Base-by-base conservation (phyloP, 2,329 filamentous ascomycete species). In the Curvularia sp. region DNA sequence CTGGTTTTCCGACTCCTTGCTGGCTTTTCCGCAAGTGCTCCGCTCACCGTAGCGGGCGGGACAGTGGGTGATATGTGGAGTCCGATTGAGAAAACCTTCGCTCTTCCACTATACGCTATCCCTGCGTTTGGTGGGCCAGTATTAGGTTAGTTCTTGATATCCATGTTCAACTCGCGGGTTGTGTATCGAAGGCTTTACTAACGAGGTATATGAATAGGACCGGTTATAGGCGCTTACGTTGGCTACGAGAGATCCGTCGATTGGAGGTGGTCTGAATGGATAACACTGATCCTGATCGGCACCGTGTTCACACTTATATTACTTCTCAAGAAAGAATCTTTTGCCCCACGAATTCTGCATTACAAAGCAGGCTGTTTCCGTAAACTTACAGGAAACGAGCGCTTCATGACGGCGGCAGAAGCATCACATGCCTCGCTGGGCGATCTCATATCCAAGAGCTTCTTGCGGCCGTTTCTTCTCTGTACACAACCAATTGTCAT, bases 1-100 rank as follows among this genome's bases (percentile, higher is more conserved):
- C 73, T 83, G 62, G 70, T 80, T 39, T 81, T 80, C 51, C 78
- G 82, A 12, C 83, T 83, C 64, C 81, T 82, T 51, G 79, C 78
- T 19, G 82, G 82, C 0, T 77, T 83, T 54, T 83, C 73, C 57
- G 81, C 80, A 9, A 79, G 80, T 10, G 63, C 70, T 3, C 68
- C 70, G 7, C 53, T 74, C 1, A 69, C 65, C 0, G 62, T 62
- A 18, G 63, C 66, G 1, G 66, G 68, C 0, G 68, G 64, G n/a
- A 55, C 60, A 0, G 60, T 70, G 5, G 59, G 60, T 8, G 67
- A 71, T 41, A 49, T 71, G 18, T 70, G 64, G 63, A 60, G 43
- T 25, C 60, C 65, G 0, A 52, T 72, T 42, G 64, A 72, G 38
- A 63, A 65, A 13, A 65, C 61, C 21, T 66, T 69, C n/a, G 65